Conservation (phyloP, 768 basidiomycete species). For the Mycena vitilis region DNA sequence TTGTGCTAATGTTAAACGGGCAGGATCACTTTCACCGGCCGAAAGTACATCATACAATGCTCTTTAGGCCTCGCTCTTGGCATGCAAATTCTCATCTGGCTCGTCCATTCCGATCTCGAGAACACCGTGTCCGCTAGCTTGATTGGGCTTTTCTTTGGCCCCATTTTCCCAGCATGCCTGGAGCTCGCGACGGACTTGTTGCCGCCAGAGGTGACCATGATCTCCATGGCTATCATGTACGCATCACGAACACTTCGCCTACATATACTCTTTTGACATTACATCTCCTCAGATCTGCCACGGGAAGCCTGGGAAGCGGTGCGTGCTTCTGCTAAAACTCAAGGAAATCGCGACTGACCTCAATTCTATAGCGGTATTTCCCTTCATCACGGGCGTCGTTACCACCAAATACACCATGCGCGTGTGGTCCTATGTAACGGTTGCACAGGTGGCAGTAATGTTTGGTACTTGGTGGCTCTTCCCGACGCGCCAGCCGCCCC, state of each 20-base stretch:
- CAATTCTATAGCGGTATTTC: slow-evolving; percentile 55
- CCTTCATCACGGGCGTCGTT: slow-evolving; percentile 60
- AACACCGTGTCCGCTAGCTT: slow-evolving; percentile 59
- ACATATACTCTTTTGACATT: too few relatives aligned
- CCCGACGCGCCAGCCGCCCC: slow-evolving; percentile 47
- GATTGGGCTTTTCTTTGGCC: slow-evolving; percentile 62
- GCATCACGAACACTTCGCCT: too few relatives aligned
- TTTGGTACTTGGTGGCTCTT: slow-evolving; percentile 56
- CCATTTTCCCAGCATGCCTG: slow-evolving; percentile 61
- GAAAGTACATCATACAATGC: slow-evolving; percentile 56
- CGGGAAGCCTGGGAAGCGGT: slow-evolving; percentile 61
- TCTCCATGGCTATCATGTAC: slow-evolving; percentile 63
- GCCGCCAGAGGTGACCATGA: slow-evolving; percentile 60
- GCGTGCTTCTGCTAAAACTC: slow-evolving; percentile 13
- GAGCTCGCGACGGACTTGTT: slow-evolving; percentile 59
- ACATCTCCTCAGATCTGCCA: slow-evolving; percentile 43
- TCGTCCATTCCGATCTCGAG: slow-evolving; percentile 57
- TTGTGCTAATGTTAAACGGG: not conserved
- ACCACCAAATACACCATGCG: slow-evolving; percentile 53
- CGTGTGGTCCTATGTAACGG: slow-evolving; percentile 55
- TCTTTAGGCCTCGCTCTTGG: slow-evolving; percentile 57
- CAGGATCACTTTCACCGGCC: slow-evolving; percentile 56
- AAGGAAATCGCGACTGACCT: not conserved
- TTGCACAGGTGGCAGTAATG: slow-evolving; percentile 51
- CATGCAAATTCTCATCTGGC: slow-evolving; percentile 66